Conservation (phyloP, 148 eudicot genomes). For the Rhododendron williamsianum region DNA sequence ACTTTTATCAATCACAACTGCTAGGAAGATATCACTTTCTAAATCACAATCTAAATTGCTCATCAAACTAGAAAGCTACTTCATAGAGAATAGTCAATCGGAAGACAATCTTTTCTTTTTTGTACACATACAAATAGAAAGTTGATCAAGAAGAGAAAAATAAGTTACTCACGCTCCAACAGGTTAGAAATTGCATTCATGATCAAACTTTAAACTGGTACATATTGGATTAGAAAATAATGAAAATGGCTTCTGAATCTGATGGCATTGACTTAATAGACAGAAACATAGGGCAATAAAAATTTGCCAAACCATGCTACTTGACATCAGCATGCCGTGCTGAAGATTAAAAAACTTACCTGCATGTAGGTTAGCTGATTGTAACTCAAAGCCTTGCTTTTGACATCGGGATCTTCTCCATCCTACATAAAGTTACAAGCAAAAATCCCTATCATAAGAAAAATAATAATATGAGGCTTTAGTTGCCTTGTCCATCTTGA, state of each 20-base stretch:
- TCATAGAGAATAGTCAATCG: neutral
- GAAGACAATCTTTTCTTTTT: neutral
- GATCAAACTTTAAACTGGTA: neutral
- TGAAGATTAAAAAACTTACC: constrained; percentile 34
- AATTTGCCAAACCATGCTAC: neutral
- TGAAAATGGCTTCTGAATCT: neutral
- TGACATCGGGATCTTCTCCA: constrained; percentile 71
- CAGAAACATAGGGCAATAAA: neutral
- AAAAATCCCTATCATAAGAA: neutral
- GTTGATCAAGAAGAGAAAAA: neutral
- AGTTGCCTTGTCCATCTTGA: constrained; percentile 1
- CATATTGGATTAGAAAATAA: neutral
- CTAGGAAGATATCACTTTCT: neutral
- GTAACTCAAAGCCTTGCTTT: constrained; percentile 68
- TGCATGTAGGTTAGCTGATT: constrained; percentile 83
- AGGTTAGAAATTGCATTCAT: neutral
- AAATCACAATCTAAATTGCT: neutral
- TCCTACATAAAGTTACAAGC: constrained; percentile 38
- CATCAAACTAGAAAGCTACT: neutral
- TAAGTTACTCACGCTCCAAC: neutral
- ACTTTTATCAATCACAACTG: neutral
- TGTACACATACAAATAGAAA: neutral
- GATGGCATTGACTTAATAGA: constrained; percentile 3
- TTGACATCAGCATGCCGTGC: constrained; percentile 11
- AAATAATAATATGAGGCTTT: neutral